Evolutionary conservation across 1,284 basidiomycete species (phyloP), one percentile per base, ranked within the genome.

Genomic region (Ganoderma leucocontextum): DNA sequence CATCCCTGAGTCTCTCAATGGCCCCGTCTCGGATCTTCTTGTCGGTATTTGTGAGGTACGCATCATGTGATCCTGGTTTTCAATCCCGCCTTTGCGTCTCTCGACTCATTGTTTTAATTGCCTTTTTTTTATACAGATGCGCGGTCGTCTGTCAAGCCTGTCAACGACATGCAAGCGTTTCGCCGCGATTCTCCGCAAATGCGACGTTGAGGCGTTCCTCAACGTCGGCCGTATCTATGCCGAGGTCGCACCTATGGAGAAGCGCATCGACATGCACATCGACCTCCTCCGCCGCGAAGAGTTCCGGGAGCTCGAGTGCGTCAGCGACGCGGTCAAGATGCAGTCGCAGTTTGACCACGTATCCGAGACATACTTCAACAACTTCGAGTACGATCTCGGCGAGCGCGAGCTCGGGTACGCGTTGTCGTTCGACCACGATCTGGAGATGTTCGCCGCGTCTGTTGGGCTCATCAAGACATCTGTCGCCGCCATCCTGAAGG

Each of bases 221-320:
- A 90, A 88, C 72, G 89, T 94, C 63, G 97, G 96, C 1, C 88
- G 93, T 38, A 86, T 98, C 36, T 95, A 91, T 73, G 87, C 88
- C 9, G 97, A 99, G 71, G 87, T 98, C 47, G 87, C 89, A 0
- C 92, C 92, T 0, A 89, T 98, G 78, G 97, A 99, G 83, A 94
- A 93, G 78, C 89, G 94, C 52, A 88, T 99, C 64, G 96, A 99
- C 76, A 91, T 93, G 80, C 97, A 97, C 79, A 89, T 99, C 68
- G 92, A 94, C 63, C 85, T 93, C 39, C 83, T 98, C 15, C 87
- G 93, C 59, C 85, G 90, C 55, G 95, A 98, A 73, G 96, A 96
- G 79, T 95, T 99, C 82, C 88, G 93, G 55, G 97, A 97, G 80
- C 87, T 91, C 80, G 96, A 98, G 74, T 98, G 96, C 80, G 95